Evolutionary conservation across 345 rosid species (phyloP).

Genomic region (Nasturtium officinale): DNA sequence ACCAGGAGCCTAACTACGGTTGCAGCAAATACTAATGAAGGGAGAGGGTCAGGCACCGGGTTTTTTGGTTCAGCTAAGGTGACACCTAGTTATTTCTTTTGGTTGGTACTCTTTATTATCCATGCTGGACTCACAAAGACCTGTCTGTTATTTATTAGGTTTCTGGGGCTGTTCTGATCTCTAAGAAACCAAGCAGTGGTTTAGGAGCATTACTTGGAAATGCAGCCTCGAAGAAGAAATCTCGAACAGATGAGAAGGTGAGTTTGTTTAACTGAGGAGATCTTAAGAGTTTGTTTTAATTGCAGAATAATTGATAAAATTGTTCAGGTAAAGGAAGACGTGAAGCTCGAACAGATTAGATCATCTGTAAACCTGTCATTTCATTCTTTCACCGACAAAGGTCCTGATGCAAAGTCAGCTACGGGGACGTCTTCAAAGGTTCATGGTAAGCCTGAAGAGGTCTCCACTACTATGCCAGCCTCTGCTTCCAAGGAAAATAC

Average conservation of each 20-base stretch:
- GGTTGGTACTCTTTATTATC: background rate
- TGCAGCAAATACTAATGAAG: slow-evolving; percentile 38
- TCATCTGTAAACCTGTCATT: slow-evolving; percentile 40
- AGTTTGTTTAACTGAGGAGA: slow-evolving; percentile 25
- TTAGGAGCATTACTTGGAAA: slow-evolving; percentile 66
- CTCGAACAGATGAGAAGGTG: slow-evolving; percentile 54
- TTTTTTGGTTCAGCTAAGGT: slow-evolving; percentile 50
- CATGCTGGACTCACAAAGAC: slow-evolving; percentile 19
- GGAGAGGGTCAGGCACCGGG: slow-evolving; percentile 29
- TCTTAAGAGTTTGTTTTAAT: background rate
- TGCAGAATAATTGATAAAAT: slow-evolving; percentile 12
- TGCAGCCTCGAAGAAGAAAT: slow-evolving; percentile 56
- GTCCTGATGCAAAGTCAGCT: slow-evolving; percentile 23
- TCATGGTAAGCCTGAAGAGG: slow-evolving; percentile 23
- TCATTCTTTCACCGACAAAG: slow-evolving; percentile 32
- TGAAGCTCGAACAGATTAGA: slow-evolving; percentile 47
- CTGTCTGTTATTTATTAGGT: slow-evolving; percentile 46
- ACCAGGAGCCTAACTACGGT: slow-evolving; percentile 7
- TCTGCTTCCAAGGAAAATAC: slow-evolving; percentile 42
- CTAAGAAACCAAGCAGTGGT: slow-evolving; percentile 74
- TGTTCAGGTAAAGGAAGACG: slow-evolving; percentile 58
- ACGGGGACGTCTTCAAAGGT: slow-evolving; percentile 20
- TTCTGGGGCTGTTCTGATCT: slow-evolving; percentile 54
- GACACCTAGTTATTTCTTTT: background rate
- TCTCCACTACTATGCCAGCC: slow-evolving; percentile 28